Conservation (phyloP, 2,329 filamentous ascomycete species). For the Nannizziopsis barbatae region DNA sequence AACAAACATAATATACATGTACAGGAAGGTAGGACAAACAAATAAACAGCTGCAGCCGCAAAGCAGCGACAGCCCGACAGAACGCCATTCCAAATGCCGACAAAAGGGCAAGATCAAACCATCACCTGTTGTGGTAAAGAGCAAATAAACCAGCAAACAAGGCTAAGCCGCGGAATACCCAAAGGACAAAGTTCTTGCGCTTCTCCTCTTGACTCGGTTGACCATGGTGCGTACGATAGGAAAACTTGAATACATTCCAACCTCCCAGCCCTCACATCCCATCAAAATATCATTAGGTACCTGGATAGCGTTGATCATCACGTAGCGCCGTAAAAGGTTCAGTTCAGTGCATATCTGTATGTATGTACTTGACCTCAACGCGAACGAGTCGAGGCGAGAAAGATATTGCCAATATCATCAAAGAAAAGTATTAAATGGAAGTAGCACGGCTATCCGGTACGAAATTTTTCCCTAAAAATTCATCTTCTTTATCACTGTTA, state of each 20-base stretch:
- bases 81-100: constrained; percentile 1
- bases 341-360: not conserved
- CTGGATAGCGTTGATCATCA: no score
- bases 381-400: constrained; percentile 12
- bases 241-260: no score
- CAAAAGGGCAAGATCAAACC: not conserved
- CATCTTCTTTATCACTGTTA: constrained; percentile 33
- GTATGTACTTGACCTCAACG: constrained; percentile 3
- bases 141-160: not conserved
- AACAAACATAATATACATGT: constrained; percentile 1
- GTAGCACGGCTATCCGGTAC: constrained; percentile 33
- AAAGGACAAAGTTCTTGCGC: no score
- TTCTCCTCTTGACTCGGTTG: no score
- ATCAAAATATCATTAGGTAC: no score
- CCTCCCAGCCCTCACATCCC: no score
- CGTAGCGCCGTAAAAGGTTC: no score
- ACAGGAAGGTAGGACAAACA: constrained; percentile 3
- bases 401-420: constrained; percentile 8
- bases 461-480: constrained; percentile 37
- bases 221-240: no score
- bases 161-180: no score
- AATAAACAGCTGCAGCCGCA: not conserved
- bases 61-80: not conserved
- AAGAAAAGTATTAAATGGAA: constrained; percentile 9
- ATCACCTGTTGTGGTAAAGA: constrained; percentile 2